phyloP scores from a whole-genome alignment of 1,284 basidiomycete genomes.

The Trichosporon sp. region DNA sequence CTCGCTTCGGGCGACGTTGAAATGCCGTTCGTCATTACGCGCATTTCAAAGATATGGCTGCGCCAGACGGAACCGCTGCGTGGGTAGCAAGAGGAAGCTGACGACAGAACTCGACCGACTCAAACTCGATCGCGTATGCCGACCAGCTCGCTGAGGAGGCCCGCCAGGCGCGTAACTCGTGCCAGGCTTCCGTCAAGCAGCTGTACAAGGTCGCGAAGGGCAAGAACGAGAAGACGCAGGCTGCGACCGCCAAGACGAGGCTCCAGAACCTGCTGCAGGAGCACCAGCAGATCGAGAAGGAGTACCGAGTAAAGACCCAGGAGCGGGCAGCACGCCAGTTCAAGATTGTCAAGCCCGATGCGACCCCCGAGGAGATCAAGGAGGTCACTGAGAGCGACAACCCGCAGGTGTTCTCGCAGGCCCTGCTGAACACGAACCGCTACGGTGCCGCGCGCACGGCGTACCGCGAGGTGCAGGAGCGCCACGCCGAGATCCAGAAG shows the following conservation, averaged over 20 bases:
- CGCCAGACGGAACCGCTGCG: neutral
- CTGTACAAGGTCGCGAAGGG: constrained; percentile 75
- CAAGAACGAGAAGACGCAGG: constrained; percentile 81
- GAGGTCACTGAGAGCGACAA: constrained; percentile 76
- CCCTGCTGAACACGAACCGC: constrained; percentile 77
- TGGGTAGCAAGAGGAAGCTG: neutral
- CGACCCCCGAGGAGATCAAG: constrained; percentile 77
- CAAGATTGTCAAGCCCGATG: constrained; percentile 93
- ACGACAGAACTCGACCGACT: constrained; percentile 51
- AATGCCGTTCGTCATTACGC: too few relatives aligned
- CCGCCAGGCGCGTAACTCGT: constrained; percentile 69
- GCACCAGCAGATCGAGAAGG: constrained; percentile 86
- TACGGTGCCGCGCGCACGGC: constrained; percentile 83
- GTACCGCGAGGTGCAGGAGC: constrained; percentile 85
- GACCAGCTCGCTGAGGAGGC: constrained; percentile 77
- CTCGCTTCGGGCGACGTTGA: too few relatives aligned
- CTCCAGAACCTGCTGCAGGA: constrained; percentile 60
- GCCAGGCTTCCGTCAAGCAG: constrained; percentile 77
- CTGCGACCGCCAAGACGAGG: constrained; percentile 59
- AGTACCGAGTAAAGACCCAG: constrained; percentile 89
- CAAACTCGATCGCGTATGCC: constrained; percentile 55
- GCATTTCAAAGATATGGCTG: neutral
- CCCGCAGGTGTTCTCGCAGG: constrained; percentile 83
- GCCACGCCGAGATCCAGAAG: constrained; percentile 82
- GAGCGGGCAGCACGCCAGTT: constrained; percentile 94